Conservation (phyloP, 1,139 yeast species). For the Neolecta irregularis region DNA sequence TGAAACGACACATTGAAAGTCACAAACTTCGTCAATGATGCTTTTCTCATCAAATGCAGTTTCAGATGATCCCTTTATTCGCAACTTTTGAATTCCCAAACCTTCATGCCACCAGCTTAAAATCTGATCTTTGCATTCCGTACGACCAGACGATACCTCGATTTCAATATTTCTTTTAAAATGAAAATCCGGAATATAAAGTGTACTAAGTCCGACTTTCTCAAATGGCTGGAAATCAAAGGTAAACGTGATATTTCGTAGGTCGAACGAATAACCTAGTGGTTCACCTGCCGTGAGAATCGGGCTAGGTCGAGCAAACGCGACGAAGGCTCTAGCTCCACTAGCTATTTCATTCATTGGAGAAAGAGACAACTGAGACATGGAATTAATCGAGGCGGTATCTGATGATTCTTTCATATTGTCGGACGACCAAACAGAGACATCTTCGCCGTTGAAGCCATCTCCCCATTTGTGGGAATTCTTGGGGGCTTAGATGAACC, state of each 20-base stretch:
- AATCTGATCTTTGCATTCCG: slow-evolving; percentile 1
- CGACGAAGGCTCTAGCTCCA: slow-evolving; percentile 25
- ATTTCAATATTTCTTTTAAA: slow-evolving; percentile 28
- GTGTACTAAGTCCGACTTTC: slow-evolving; percentile 32
- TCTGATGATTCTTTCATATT: slow-evolving; percentile 25
- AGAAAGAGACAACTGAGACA: neutral
- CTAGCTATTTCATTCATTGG: slow-evolving; percentile 1
- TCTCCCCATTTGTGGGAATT: slow-evolving; percentile 80
- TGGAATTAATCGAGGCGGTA: neutral
- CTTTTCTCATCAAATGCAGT: too few species aligned
- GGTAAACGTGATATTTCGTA: slow-evolving; percentile 20
- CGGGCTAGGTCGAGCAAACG: slow-evolving; percentile 27
- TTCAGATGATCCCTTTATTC: too few species aligned
- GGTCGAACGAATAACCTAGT: slow-evolving; percentile 20
- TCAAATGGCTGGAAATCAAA: slow-evolving; percentile 18
- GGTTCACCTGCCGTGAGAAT: slow-evolving; percentile 21
- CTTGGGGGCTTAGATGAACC: slow-evolving; percentile 15
- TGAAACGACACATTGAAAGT: too few species aligned
- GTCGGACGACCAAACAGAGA: slow-evolving; percentile 69
- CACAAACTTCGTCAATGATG: too few species aligned
- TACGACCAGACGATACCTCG: slow-evolving; percentile 16
- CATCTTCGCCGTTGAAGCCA: slow-evolving; percentile 83
- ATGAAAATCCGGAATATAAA: slow-evolving; percentile 60
- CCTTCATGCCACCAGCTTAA: slow-evolving; percentile 1
- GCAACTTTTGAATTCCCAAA: slow-evolving; percentile 15